These are phyloP conservation scores for Dendryphion nanum DNA, from an alignment of 2,329 filamentous ascomycete species.

Conservation along the genomic window DNA sequence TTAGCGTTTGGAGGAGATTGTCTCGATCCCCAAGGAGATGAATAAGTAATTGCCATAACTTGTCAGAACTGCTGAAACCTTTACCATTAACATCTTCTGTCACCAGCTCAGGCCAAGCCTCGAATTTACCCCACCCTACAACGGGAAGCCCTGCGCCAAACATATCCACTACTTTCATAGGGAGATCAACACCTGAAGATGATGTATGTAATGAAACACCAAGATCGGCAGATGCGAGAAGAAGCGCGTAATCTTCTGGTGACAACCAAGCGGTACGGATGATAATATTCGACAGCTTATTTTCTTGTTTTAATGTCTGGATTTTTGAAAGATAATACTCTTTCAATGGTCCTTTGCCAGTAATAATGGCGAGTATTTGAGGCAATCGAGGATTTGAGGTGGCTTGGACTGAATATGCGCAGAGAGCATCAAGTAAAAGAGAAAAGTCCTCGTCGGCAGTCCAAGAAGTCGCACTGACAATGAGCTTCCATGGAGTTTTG, in stretches of 20 bases:
- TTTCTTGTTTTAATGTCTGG: slow-evolving; percentile 56
- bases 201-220: slow-evolving; percentile 91
- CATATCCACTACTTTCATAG: slow-evolving; percentile 99
- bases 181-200: slow-evolving; percentile 89
- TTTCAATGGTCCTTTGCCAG: slow-evolving; percentile 87
- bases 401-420: slow-evolving; percentile 63
- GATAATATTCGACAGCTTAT: slow-evolving; percentile 66
- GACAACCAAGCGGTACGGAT: slow-evolving; percentile 84
- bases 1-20: slow-evolving; percentile 60
- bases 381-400: slow-evolving; percentile 55
- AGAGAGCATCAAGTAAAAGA: slow-evolving; percentile 78
- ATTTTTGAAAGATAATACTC: slow-evolving; percentile 70
- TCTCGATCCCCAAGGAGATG: slow-evolving; percentile 59
- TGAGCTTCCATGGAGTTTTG: slow-evolving; percentile 60
- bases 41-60: slow-evolving; percentile 63
- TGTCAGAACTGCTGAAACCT: slow-evolving; percentile 72
- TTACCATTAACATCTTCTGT: slow-evolving; percentile 81
- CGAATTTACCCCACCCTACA: slow-evolving; percentile 78
- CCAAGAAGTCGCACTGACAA: slow-evolving; percentile 96
- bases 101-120: slow-evolving; percentile 89
- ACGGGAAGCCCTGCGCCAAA: slow-evolving; percentile 93
- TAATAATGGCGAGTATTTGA: slow-evolving; percentile 81
- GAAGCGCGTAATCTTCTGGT: slow-evolving; percentile 76
- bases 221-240: slow-evolving; percentile 83
- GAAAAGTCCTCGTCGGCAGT: slow-evolving; percentile 95